Evolutionary conservation across 805 yeast species (phyloP), one percentile per base, ranked within the genome.

Genomic region (Dipodascopsis uninucleata): DNA sequence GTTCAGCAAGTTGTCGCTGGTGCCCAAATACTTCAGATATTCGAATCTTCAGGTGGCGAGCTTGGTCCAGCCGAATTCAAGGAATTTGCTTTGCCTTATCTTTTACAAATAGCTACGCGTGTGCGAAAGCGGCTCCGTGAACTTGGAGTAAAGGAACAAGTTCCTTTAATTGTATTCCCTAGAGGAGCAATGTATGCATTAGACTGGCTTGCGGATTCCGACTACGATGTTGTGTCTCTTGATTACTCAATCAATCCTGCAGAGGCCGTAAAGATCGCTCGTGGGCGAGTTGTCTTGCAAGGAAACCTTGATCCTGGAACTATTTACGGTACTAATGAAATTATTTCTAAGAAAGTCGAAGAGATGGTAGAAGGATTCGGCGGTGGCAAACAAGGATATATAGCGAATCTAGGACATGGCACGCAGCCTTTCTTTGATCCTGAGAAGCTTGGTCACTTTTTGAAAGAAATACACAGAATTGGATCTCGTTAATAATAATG

Each of bases 11-110:
- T 93, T 35, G 79, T 81, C 56, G 98, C 98, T 1, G 98, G 98
- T 57, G 97, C 97, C 28, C 98, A 93, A 70, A 88, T 93, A 81
- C 74, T 93, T 49, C 98, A 93, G 68, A 88, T 93, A 28, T 93
- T 93, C 62, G 98, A 93, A 63, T 84, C 95, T 28, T 89, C 96
- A 95, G 98, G 96, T 45, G 96, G 97, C 40, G 97, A 93, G 68
- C 74, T 93, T 46, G 93, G 95, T 1, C 95, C 96, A 9, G 70
- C 70, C 41, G 98, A 93, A 60, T 93, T 90, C 67, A 74, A 75
- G 52, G 89, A 85, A 64, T 93, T 88, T 65, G 82, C 94, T 3
- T 75, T 90, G 59, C 97, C 97, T 2, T 93, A 86, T 63, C 71
- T 93, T 59, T 76, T 74, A 53, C 85, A 85, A 61, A 89, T 90